These are phyloP conservation scores for Phaseolus lunatus DNA, from an alignment of 306 rosid genomes.

Conservation along the genomic window DNA sequence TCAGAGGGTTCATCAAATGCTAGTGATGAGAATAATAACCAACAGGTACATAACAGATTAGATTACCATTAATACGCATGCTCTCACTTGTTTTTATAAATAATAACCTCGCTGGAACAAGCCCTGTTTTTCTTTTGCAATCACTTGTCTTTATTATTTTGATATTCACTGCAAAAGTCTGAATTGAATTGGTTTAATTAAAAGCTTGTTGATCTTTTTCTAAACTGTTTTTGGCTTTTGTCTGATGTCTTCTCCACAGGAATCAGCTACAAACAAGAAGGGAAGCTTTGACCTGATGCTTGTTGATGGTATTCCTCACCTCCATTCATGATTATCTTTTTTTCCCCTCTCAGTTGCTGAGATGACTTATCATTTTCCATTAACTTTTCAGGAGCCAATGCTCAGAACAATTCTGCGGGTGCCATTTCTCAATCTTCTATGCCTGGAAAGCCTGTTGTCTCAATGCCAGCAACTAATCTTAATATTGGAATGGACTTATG, in stretches of 20 bases:
- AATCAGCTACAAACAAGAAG: constrained; percentile 69
- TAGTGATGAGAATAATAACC: constrained; percentile 82
- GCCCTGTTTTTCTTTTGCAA: background rate
- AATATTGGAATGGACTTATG: constrained; percentile 97
- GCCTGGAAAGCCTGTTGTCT: constrained; percentile 71
- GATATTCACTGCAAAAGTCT: background rate
- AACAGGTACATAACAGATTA: constrained; percentile 63
- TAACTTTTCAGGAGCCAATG: constrained; percentile 76
- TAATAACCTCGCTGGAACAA: constrained; percentile 4
- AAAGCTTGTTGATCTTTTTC: background rate
- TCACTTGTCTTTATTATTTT: constrained; percentile 4
- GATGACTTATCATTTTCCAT: constrained; percentile 35
- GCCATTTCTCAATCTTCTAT: constrained; percentile 57
- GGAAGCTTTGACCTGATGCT: constrained; percentile 97
- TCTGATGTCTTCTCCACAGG: constrained; percentile 54
- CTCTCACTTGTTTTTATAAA: constrained; percentile 30
- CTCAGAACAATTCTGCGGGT: constrained; percentile 65
- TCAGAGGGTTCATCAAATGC: constrained; percentile 88
- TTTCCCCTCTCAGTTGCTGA: background rate
- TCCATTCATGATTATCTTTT: constrained; percentile 13
- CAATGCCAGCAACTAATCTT: constrained; percentile 78
- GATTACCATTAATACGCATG: constrained; percentile 12
- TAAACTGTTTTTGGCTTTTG: background rate
- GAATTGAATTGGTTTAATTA: constrained; percentile 29
- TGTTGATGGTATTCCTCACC: constrained; percentile 73